These are phyloP conservation scores for Climacium dendroides DNA, from an alignment of 225 moss, liverwort and hornwort species.

Conservation along the genomic window DNA sequence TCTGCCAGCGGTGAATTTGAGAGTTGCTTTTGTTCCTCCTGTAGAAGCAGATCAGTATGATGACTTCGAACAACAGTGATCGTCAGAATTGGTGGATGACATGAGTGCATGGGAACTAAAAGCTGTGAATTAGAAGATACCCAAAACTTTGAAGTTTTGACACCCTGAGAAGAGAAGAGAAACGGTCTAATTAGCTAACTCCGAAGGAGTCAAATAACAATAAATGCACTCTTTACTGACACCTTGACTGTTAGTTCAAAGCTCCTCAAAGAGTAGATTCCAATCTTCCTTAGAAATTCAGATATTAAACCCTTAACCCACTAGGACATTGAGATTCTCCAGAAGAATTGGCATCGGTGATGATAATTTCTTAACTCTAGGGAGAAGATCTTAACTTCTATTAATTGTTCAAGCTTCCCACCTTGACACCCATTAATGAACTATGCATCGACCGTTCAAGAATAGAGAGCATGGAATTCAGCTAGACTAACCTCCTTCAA, in stretches of 20 bases:
- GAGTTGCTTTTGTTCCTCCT: slow-evolving; percentile 6
- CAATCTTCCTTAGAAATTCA: background rate
- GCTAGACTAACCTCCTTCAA: background rate
- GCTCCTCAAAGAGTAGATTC: background rate
- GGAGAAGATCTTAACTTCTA: background rate
- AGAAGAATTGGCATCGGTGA: background rate
- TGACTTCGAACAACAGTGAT: background rate
- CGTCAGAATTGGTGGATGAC: background rate
- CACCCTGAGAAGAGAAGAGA: background rate
- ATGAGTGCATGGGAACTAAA: background rate
- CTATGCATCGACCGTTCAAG: background rate
- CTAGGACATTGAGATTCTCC: too few species aligned
- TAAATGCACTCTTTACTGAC: background rate
- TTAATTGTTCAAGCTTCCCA: background rate
- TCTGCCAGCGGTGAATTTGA: background rate
- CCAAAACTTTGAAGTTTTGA: background rate
- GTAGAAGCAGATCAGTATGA: background rate
- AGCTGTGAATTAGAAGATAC: background rate
- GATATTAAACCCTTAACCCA: background rate
- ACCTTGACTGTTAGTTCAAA: background rate
- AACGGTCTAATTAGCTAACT: background rate
- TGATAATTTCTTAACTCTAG: background rate
- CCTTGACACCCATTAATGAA: background rate
- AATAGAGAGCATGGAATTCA: background rate
- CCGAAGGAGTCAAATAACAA: background rate